These are phyloP conservation scores for Talaromyces ruber DNA, from an alignment of 495 filamentous ascomycete genomes.

Conservation along the genomic window DNA sequence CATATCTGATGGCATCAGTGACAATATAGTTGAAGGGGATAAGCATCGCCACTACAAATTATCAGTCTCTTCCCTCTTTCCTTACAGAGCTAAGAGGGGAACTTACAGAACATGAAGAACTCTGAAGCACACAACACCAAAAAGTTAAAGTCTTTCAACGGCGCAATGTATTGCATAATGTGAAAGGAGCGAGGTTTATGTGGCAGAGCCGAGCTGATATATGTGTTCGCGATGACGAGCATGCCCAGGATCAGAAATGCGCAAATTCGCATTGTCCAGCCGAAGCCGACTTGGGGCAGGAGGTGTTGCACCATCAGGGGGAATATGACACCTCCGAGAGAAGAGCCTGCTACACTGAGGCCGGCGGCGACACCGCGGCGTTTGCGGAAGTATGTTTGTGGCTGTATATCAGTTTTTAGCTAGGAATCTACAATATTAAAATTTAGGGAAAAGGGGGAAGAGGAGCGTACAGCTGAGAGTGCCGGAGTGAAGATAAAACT, in stretches of 20 bases:
- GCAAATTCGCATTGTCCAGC: slow-evolving; percentile 63
- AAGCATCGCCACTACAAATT: slow-evolving; percentile 33
- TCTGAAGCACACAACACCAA: slow-evolving; percentile 52
- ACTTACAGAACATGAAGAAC: slow-evolving; percentile 55
- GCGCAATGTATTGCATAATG: slow-evolving; percentile 47
- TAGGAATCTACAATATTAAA: slow-evolving; percentile 19
- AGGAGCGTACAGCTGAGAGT: slow-evolving; percentile 50
- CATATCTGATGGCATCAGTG: slow-evolving; percentile 39
- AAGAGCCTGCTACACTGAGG: slow-evolving; percentile 50
- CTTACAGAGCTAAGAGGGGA: slow-evolving; percentile 72
- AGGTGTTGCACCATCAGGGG: slow-evolving; percentile 64
- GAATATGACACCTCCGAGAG: slow-evolving; percentile 43
- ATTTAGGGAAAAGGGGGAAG: slow-evolving; percentile 62
- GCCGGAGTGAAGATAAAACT: slow-evolving; percentile 49
- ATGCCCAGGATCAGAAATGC: slow-evolving; percentile 64
- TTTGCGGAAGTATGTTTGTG: slow-evolving; percentile 2
- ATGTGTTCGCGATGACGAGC: slow-evolving; percentile 53
- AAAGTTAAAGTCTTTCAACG: slow-evolving; percentile 58
- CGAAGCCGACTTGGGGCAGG: slow-evolving; percentile 57
- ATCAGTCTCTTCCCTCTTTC: slow-evolving; percentile 13
- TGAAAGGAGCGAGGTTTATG: slow-evolving; percentile 45
- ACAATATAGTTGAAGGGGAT: slow-evolving; percentile 68
- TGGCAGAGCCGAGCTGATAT: slow-evolving; percentile 54
- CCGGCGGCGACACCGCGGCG: not conserved
- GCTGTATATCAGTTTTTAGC: not conserved